A percentile compares a stretch with the other conserved stretches of the same genome.
phyloP scores from a whole-genome alignment of 495 filamentous ascomycete genomes.

The Venustampulla echinocandica region DNA sequence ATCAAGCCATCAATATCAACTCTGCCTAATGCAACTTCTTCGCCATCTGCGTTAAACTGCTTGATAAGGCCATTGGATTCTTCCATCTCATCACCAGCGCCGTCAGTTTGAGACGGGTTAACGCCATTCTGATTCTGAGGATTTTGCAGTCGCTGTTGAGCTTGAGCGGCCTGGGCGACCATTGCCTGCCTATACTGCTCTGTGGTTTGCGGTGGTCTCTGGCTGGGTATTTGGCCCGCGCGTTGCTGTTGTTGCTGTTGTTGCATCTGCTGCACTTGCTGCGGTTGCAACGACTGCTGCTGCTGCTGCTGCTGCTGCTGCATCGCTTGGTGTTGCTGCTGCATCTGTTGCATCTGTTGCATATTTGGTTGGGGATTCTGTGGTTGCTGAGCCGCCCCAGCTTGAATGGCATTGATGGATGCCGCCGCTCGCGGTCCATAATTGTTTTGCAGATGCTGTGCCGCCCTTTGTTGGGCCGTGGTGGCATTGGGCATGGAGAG shows the following conservation, averaged over 20 bases:
- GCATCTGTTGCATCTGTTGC: slow-evolving; percentile 8
- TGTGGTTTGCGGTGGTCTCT: slow-evolving; percentile 21
- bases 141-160: slow-evolving; percentile 17
- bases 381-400: slow-evolving; percentile 9
- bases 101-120: slow-evolving; percentile 59
- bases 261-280: slow-evolving; percentile 28
- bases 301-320: slow-evolving; percentile 12
- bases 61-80: slow-evolving; percentile 44
- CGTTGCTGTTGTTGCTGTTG: slow-evolving; percentile 34
- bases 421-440: slow-evolving; percentile 63
- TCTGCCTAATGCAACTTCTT: slow-evolving; percentile 36
- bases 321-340: slow-evolving; percentile 10
- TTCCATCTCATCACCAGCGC: slow-evolving; percentile 50
- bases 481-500: slow-evolving; percentile 16
- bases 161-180: slow-evolving; percentile 16
- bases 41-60: slow-evolving; percentile 32
- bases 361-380: slow-evolving; percentile 11
- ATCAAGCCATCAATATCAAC: slow-evolving; percentile 52
- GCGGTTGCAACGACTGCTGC: slow-evolving; percentile 26
- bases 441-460: slow-evolving; percentile 55
- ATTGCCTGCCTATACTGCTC: slow-evolving; percentile 17
- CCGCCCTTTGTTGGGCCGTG: slow-evolving; percentile 57
- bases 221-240: slow-evolving; percentile 24
- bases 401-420: slow-evolving; percentile 57
- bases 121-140: slow-evolving; percentile 6